Evolutionary conservation across 2,329 filamentous ascomycete genomes (phyloP), one percentile per base, ranked within the genome.

Genomic region (Colletotrichum sp.): DNA sequence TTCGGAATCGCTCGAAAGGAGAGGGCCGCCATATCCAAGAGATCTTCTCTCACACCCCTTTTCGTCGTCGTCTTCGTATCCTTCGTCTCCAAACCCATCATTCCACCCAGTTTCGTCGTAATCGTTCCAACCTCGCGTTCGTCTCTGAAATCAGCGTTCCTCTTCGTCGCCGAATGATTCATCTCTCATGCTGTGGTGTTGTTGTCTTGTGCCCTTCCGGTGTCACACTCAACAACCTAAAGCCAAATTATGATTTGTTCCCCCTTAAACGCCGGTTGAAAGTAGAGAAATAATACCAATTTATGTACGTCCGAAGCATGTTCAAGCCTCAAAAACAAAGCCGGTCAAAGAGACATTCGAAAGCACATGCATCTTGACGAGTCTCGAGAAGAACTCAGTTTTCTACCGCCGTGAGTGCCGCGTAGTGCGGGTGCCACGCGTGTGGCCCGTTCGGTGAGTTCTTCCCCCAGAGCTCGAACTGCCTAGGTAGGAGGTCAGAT

Each of bases 401-500:
- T 57, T 32, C 39, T 81, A 83, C 71, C 83, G 80, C 73, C 84
- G 80, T 60, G 83, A 80, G 76, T 82, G 79, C 69, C 81, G 78
- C 72, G 84, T 78, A 24, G 73, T 77, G 36, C 55, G 76, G 48
- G 73, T 77, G 59, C 71, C 68, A 57, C 71, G 75, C 32, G 77
- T 75, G 18, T 75, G 72, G 34, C 77, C 70, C 36, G 75, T 75
- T 59, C 52, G 81, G 68, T 83, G 80, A 32, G 84, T 88, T 81
- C 87, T 84, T 79, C 85, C 84, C 66, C 86, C 87, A 26, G 86
- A 87, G 81, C 87, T 89, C 66, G 83, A 82, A 80, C 88, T 89
- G 81, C 86, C 88, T 88, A 77, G 66, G 68, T 78, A 74, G 66
- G 78, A 79, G 68, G 77, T 78, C 72, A 78, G 77, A 72, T 77